These are phyloP conservation scores for Pichia membranifaciens DNA, from an alignment of 805 yeast species.

Conservation along the genomic window DNA sequence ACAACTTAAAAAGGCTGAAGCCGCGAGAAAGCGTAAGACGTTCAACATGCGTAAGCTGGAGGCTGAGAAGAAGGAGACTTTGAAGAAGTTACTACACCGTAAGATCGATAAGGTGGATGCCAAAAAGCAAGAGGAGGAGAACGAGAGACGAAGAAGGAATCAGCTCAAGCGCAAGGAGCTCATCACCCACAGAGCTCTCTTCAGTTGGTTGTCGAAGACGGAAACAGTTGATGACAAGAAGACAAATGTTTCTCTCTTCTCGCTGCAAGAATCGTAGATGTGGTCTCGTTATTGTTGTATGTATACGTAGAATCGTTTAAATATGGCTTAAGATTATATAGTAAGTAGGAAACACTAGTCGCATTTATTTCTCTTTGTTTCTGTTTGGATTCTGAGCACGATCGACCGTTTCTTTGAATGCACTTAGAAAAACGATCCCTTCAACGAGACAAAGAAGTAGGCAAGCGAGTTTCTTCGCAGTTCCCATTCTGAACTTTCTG, in stretches of 20 bases:
- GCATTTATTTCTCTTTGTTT: slow-evolving; percentile 6
- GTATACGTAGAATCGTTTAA: not conserved
- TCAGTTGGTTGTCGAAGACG: slow-evolving; percentile 35
- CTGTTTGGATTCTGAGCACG: slow-evolving; percentile 16
- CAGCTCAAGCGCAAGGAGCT: slow-evolving; percentile 31
- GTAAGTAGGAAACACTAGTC: not conserved
- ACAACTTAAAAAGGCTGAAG: slow-evolving; percentile 76
- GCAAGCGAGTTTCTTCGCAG: slow-evolving; percentile 46
- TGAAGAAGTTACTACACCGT: slow-evolving; percentile 77
- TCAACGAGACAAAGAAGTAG: slow-evolving; percentile 47
- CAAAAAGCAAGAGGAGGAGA: slow-evolving; percentile 26
- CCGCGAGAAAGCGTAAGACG: slow-evolving; percentile 82
- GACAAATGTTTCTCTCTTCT: slow-evolving; percentile 17
- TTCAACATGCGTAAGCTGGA: slow-evolving; percentile 75
- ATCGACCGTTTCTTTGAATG: slow-evolving; percentile 32
- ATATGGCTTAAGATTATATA: not conserved
- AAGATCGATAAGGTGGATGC: slow-evolving; percentile 69
- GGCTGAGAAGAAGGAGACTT: slow-evolving; percentile 88
- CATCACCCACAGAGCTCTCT: slow-evolving; percentile 40
- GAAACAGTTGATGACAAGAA: slow-evolving; percentile 15
- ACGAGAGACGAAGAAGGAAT: slow-evolving; percentile 18
- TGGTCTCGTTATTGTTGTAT: too few species aligned
- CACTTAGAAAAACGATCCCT: slow-evolving; percentile 48
- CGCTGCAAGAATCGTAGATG: slow-evolving; percentile 14
- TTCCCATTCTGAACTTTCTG: slow-evolving; percentile 56